phyloP scores from a whole-genome alignment of 441 rosid genomes.

The Gossypium schwendimanii region DNA sequence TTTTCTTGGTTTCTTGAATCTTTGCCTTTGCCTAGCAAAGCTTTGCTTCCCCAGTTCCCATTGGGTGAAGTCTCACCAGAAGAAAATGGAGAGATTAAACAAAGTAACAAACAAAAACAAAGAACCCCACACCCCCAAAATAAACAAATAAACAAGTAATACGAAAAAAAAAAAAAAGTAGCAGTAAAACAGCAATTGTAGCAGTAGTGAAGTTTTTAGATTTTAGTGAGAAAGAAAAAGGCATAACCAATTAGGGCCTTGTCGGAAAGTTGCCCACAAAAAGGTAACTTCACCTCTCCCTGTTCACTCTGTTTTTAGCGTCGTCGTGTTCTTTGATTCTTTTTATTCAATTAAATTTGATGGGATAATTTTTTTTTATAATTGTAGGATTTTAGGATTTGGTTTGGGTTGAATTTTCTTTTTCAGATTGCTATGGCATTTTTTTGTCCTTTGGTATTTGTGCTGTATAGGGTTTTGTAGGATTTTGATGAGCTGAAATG shows the following conservation, averaged over 20 bases:
- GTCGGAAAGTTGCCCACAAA: conserved; percentile 30
- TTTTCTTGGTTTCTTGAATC: not conserved
- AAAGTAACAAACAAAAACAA: not conserved
- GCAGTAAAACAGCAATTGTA: not conserved
- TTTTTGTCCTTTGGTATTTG: not conserved
- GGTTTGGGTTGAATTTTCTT: not conserved
- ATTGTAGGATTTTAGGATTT: not conserved
- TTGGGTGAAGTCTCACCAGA: conserved; percentile 10
- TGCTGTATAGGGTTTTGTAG: not conserved
- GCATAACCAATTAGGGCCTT: conserved; percentile 22
- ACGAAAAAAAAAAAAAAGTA: not conserved
- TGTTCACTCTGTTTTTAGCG: not conserved
- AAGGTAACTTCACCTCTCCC: conserved; percentile 13
- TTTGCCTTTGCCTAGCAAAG: not conserved
- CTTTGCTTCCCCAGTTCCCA: not conserved
- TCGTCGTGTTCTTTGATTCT: not conserved
- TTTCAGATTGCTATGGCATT: conserved; percentile 11
- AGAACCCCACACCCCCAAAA: not conserved
- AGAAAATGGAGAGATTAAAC: not conserved
- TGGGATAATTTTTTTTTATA: not conserved
- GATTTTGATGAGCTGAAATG: conserved; percentile 9
- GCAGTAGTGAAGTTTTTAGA: not conserved
- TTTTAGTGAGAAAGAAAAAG: conserved; percentile 13
- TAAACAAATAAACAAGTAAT: not conserved
- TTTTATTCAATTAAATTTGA: not conserved